phyloP scores from a whole-genome alignment of 306 rosid genomes.

The Notholithocarpus densiflorus region DNA sequence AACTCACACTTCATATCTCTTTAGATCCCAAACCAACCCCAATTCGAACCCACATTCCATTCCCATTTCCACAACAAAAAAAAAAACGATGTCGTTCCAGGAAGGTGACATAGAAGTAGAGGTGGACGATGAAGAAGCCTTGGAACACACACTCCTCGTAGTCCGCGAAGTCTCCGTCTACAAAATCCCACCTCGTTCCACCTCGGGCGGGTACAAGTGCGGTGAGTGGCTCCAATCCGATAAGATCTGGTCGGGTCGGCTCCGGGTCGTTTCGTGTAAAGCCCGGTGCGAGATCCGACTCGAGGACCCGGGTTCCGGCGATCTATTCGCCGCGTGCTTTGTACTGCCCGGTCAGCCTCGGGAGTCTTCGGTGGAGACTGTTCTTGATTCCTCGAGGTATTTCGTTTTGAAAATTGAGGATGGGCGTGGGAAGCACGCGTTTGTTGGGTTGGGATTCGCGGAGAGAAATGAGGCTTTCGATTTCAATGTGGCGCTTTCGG shows the following conservation, averaged over 20 bases:
- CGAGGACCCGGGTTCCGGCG: slow-evolving; percentile 87
- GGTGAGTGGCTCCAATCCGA: slow-evolving; percentile 99
- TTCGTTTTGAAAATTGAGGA: slow-evolving; percentile 98
- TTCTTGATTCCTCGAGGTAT: slow-evolving; percentile 92
- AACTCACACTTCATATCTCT: too few species aligned
- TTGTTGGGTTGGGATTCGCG: slow-evolving; percentile 80
- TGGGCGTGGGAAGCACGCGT: slow-evolving; percentile 90
- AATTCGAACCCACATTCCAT: slow-evolving; percentile 11
- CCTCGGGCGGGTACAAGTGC: slow-evolving; percentile 87
- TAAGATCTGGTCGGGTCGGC: slow-evolving; percentile 96
- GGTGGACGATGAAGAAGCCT: slow-evolving; percentile 70
- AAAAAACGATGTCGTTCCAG: slow-evolving; percentile 69
- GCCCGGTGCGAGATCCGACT: slow-evolving; percentile 98
- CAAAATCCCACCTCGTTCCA: slow-evolving; percentile 90
- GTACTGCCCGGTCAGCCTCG: slow-evolving; percentile 78
- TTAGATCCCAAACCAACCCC: too few species aligned
- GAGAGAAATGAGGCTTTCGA: slow-evolving; percentile 97
- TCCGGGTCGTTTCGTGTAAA: slow-evolving; percentile 82
- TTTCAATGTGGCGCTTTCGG: slow-evolving; percentile 94
- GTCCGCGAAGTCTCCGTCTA: slow-evolving; percentile 94
- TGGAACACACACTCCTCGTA: slow-evolving; percentile 94
- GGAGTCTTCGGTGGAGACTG: slow-evolving; percentile 80
- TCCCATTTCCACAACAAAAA: not conserved
- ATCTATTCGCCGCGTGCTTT: slow-evolving; percentile 94
- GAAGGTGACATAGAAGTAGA: not conserved